These are phyloP conservation scores for Teunomyces funiuensis DNA, from an alignment of 805 yeast species.

Conservation along the genomic window DNA sequence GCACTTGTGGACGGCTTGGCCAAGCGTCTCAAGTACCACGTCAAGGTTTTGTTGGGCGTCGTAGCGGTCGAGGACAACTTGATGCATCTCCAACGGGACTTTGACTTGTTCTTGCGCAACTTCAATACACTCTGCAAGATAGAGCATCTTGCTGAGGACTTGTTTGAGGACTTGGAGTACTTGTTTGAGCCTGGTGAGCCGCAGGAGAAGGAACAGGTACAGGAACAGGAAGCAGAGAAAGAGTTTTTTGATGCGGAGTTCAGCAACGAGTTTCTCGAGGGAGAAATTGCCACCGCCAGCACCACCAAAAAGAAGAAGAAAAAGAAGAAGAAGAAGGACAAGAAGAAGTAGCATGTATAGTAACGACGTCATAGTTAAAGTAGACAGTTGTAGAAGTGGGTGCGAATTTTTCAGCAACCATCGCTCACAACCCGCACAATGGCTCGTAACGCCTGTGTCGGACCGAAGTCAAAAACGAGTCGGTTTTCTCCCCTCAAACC, in stretches of 20 bases:
- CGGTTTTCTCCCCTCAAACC: slow-evolving; percentile 1
- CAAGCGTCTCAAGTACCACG: slow-evolving; percentile 14
- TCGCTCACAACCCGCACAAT: too few relatives aligned
- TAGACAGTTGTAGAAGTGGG: not conserved
- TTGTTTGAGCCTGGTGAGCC: slow-evolving; percentile 12
- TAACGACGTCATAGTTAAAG: not conserved
- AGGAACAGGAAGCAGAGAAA: slow-evolving; percentile 7
- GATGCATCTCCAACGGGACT: slow-evolving; percentile 17
- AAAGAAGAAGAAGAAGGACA: slow-evolving; percentile 30
- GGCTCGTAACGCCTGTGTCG: not conserved
- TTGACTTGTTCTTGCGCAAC: slow-evolving; percentile 24
- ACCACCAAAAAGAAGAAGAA: slow-evolving; percentile 9
- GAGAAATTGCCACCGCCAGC: slow-evolving; percentile 20
- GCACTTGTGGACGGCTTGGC: slow-evolving; percentile 13
- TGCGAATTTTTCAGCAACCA: not conserved
- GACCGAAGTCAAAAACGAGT: slow-evolving; percentile 2
- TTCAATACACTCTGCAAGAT: slow-evolving; percentile 34
- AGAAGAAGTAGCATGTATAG: slow-evolving; percentile 25
- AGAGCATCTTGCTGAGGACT: slow-evolving; percentile 26
- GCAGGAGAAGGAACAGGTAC: slow-evolving; percentile 9
- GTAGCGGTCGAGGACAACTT: slow-evolving; percentile 2
- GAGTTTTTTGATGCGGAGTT: slow-evolving; percentile 24
- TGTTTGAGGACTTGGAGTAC: slow-evolving; percentile 26
- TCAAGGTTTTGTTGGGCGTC: slow-evolving; percentile 8
- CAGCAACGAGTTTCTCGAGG: slow-evolving; percentile 29